phyloP scores from a whole-genome alignment of 2,329 filamentous ascomycete species.

The Clonostachys byssicola region DNA sequence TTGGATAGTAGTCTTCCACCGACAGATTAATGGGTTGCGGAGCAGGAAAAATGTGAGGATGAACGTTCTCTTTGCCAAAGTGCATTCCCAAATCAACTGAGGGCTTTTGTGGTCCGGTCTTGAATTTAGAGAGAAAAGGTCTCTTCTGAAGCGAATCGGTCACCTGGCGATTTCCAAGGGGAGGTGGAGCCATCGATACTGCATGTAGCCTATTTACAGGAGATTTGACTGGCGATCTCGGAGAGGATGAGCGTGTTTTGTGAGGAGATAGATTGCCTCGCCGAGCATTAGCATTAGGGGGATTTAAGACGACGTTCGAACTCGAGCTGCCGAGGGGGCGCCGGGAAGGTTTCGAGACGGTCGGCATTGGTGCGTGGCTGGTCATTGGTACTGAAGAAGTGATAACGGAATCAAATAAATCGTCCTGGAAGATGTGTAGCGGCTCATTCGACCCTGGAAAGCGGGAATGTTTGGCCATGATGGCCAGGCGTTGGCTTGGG shows the following conservation, averaged over 20 bases:
- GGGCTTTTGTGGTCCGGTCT: constrained; percentile 50
- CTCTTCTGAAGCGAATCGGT: constrained; percentile 74
- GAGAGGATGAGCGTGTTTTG: constrained; percentile 60
- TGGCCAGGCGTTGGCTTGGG: constrained; percentile 23
- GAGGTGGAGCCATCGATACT: constrained; percentile 63
- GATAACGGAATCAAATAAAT: constrained; percentile 32
- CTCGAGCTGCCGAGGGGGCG: constrained; percentile 45
- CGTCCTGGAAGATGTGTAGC: constrained; percentile 48
- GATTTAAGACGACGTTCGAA: constrained; percentile 64
- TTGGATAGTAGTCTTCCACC: constrained; percentile 48
- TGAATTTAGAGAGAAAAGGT: constrained; percentile 55
- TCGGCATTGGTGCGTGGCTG: constrained; percentile 53
- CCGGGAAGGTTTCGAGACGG: constrained; percentile 39
- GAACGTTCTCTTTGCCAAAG: constrained; percentile 52
- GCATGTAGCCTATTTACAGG: constrained; percentile 55
- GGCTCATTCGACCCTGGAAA: constrained; percentile 40
- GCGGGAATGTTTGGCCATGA: constrained; percentile 49
- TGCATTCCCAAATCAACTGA: constrained; percentile 1
- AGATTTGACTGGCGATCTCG: constrained; percentile 54
- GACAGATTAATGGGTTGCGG: constrained; percentile 42
- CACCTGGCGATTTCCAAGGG: constrained; percentile 36
- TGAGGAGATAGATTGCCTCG: constrained; percentile 60
- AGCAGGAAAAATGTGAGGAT: constrained; percentile 44
- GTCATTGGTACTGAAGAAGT: constrained; percentile 35
- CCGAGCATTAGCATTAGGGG: constrained; percentile 26